These are phyloP conservation scores for Xylaria nigripes DNA, from an alignment of 495 filamentous ascomycete species.

Conservation along the genomic window DNA sequence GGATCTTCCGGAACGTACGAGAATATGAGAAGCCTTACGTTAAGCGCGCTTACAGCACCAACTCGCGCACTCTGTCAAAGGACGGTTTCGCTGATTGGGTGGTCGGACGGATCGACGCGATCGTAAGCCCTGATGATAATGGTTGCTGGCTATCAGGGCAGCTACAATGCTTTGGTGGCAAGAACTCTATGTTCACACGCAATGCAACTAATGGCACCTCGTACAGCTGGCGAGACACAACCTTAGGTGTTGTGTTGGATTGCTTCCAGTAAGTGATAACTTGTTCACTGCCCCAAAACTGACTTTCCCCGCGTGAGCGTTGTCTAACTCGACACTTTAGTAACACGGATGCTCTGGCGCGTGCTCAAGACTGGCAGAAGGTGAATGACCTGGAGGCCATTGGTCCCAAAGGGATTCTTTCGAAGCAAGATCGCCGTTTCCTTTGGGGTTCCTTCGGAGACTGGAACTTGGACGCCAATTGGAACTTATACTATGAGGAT, in stretches of 20 bases:
- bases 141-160: slow-evolving; percentile 31
- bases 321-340: background rate
- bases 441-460: slow-evolving; percentile 34
- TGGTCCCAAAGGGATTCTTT: slow-evolving; percentile 28
- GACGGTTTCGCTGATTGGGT: slow-evolving; percentile 32
- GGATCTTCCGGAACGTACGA: slow-evolving; percentile 31
- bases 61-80: slow-evolving; percentile 24
- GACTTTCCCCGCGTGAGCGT: no score
- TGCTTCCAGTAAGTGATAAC: slow-evolving; percentile 26
- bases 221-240: slow-evolving; percentile 36
- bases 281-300: background rate
- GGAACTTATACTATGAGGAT: slow-evolving; percentile 33
- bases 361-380: slow-evolving; percentile 31
- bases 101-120: slow-evolving; percentile 24
- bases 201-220: slow-evolving; percentile 33
- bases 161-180: slow-evolving; percentile 31
- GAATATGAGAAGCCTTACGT: slow-evolving; percentile 34
- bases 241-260: slow-evolving; percentile 24
- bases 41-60: slow-evolving; percentile 32
- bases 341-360: slow-evolving; percentile 15
- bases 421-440: slow-evolving; percentile 30
- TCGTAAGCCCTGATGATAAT: slow-evolving; percentile 26
- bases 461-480: slow-evolving; percentile 27
- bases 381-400: slow-evolving; percentile 28
- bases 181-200: slow-evolving; percentile 30